These are phyloP conservation scores for Chrysoporthe cubensis DNA, from an alignment of 2,329 filamentous ascomycete species.

Conservation along the genomic window DNA sequence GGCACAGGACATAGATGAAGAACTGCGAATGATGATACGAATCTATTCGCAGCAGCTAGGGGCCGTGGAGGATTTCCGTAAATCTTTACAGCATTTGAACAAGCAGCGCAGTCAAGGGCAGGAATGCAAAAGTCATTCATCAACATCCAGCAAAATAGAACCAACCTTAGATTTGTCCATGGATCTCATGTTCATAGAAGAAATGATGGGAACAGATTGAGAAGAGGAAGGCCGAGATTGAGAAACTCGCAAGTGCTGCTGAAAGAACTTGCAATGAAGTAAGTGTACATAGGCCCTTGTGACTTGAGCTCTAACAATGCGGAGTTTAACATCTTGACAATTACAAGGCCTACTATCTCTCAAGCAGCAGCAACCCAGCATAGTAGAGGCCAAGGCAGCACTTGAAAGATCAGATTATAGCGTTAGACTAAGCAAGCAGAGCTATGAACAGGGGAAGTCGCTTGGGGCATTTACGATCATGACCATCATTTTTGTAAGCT, in stretches of 20 bases:
- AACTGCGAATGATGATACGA: conserved; percentile 19
- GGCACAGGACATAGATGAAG: conserved; percentile 22
- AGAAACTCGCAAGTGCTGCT: conserved; percentile 12
- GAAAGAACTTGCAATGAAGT: conserved; percentile 12
- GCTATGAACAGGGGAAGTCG: conserved; percentile 14
- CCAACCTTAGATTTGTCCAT: neutral
- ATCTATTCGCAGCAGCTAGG: conserved; percentile 21
- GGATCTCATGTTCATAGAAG: conserved; percentile 6
- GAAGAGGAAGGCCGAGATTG: conserved; percentile 16
- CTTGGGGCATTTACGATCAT: conserved; percentile 26
- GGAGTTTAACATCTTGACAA: neutral
- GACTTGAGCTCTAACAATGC: neutral
- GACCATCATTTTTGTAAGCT: conserved; percentile 36
- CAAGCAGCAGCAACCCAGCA: conserved; percentile 25
- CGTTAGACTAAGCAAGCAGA: neutral
- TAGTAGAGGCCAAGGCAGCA: conserved; percentile 18
- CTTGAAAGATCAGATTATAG: conserved; percentile 15
- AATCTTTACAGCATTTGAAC: conserved; percentile 10
- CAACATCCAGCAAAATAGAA: too few species aligned
- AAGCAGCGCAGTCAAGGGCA: neutral
- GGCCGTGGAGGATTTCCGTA: conserved; percentile 16
- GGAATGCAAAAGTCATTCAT: neutral
- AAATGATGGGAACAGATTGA: conserved; percentile 14
- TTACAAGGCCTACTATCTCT: conserved; percentile 20
- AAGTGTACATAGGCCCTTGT: neutral